phyloP scores from a whole-genome alignment of 73 alveolate genomes.

The Vitrella brassicaformis region DNA sequence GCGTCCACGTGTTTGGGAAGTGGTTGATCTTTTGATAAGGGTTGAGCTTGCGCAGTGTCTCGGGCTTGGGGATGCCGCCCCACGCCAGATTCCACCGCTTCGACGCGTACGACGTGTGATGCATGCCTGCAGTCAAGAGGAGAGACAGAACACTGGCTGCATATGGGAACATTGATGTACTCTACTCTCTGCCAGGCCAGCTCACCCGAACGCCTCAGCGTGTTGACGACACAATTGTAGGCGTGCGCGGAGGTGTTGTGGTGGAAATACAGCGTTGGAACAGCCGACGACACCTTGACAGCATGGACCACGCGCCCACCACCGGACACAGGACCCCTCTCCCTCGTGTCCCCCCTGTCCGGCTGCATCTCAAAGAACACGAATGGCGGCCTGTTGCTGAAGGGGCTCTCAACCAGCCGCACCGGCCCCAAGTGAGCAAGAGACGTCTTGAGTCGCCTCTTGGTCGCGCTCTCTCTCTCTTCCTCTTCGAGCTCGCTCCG shows the following conservation, averaged over 20 bases:
- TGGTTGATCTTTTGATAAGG: conserved; percentile 34
- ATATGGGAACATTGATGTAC: background rate
- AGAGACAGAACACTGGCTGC: background rate
- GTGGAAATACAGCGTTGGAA: background rate
- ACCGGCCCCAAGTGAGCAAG: background rate
- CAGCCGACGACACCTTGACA: background rate
- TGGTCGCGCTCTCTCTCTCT: background rate
- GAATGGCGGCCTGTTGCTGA: background rate
- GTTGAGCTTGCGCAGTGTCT: conserved; percentile 10
- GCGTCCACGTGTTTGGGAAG: conserved; percentile 1
- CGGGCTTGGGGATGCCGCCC: background rate
- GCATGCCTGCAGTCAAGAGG: background rate
- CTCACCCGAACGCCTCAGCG: background rate
- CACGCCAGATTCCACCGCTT: background rate
- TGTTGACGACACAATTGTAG: background rate
- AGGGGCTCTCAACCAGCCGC: background rate
- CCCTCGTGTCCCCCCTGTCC: background rate
- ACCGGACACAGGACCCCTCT: too few relatives aligned
- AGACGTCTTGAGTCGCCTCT: background rate
- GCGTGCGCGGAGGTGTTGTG: background rate
- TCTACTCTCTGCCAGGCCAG: background rate
- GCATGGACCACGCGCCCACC: background rate
- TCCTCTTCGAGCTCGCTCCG: background rate
- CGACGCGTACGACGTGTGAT: background rate
- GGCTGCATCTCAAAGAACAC: background rate